Conservation (phyloP, 768 basidiomycete genomes). For the Dentipellis sp. region DNA sequence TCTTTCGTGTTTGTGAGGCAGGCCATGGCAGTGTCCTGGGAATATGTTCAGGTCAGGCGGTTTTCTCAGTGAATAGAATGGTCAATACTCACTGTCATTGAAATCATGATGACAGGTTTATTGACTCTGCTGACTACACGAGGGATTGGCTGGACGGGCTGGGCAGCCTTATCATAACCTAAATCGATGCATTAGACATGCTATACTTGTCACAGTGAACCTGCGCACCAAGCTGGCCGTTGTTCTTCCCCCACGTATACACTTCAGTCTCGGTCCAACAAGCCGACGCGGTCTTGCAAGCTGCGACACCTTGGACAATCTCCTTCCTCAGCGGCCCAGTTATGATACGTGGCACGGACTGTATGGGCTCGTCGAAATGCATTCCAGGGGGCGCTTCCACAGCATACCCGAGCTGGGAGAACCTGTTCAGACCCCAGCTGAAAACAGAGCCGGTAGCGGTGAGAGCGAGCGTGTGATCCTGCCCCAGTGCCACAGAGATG, state of each 20-base stretch:
- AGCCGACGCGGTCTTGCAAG: conserved; percentile 78
- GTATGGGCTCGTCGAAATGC: conserved; percentile 57
- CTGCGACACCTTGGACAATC: conserved; percentile 70
- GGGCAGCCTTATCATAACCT: conserved; percentile 74
- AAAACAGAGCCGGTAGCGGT: conserved; percentile 75
- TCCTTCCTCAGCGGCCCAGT: conserved; percentile 72
- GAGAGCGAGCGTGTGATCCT: conserved; percentile 89
- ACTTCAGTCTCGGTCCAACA: conserved; percentile 74
- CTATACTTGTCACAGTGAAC: neutral
- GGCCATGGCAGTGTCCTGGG: conserved; percentile 72
- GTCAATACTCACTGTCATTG: conserved; percentile 52
- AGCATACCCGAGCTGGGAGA: conserved; percentile 77
- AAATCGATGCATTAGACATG: neutral
- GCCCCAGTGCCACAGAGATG: conserved; percentile 70
- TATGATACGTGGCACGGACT: conserved; percentile 68
- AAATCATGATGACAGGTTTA: conserved; percentile 59
- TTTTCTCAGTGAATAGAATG: neutral
- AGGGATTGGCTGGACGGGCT: conserved; percentile 68
- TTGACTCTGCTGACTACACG: conserved; percentile 74
- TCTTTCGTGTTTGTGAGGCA: conserved; percentile 75
- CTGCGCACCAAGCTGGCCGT: conserved; percentile 74
- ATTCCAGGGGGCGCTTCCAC: conserved; percentile 47
- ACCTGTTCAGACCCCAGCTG: conserved; percentile 88
- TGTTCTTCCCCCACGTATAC: conserved; percentile 91
- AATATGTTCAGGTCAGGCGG: neutral